Evolutionary conservation across 1,139 yeast genomes (phyloP).

Genomic region (Lizanozyma gosingica): DNA sequence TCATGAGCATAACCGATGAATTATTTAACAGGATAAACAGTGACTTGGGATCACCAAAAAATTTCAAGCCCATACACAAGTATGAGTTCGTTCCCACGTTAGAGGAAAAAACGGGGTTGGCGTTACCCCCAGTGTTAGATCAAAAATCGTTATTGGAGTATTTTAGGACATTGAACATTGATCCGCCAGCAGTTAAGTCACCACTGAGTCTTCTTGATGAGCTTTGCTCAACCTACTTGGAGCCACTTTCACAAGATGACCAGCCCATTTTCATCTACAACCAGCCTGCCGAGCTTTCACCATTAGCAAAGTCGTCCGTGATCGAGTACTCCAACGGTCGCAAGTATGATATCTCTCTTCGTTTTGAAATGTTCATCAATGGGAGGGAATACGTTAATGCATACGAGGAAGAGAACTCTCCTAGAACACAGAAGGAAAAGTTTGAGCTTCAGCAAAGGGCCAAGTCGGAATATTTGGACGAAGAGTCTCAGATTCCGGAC

Average conservation of each 20-base stretch:
- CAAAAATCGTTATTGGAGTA: constrained; percentile 31
- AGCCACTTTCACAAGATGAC: constrained; percentile 40
- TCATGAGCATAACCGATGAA: constrained; percentile 57
- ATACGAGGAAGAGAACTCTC: constrained; percentile 93
- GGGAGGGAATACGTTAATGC: constrained; percentile 87
- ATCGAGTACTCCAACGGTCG: constrained; percentile 16
- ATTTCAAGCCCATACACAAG: constrained; percentile 12
- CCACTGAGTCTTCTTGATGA: constrained; percentile 57
- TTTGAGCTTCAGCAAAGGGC: constrained; percentile 47
- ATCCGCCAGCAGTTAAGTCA: constrained; percentile 36
- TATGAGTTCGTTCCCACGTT: constrained; percentile 57
- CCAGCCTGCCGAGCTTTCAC: constrained; percentile 82
- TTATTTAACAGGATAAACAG: constrained; percentile 35
- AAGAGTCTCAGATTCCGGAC: constrained; percentile 66
- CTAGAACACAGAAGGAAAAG: constrained; percentile 54
- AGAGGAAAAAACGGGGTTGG: constrained; percentile 33
- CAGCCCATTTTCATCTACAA: constrained; percentile 69
- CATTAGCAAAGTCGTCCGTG: constrained; percentile 64
- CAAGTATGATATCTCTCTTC: constrained; percentile 40
- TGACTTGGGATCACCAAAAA: constrained; percentile 4
- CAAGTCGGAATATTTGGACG: constrained; percentile 40
- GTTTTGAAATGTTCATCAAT: constrained; percentile 78
- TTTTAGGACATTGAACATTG: constrained; percentile 18
- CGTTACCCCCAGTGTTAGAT: constrained; percentile 30
- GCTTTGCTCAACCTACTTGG: constrained; percentile 54